These are phyloP conservation scores for Penicillium paradoxum DNA, from an alignment of 495 filamentous ascomycete genomes.

Conservation along the genomic window DNA sequence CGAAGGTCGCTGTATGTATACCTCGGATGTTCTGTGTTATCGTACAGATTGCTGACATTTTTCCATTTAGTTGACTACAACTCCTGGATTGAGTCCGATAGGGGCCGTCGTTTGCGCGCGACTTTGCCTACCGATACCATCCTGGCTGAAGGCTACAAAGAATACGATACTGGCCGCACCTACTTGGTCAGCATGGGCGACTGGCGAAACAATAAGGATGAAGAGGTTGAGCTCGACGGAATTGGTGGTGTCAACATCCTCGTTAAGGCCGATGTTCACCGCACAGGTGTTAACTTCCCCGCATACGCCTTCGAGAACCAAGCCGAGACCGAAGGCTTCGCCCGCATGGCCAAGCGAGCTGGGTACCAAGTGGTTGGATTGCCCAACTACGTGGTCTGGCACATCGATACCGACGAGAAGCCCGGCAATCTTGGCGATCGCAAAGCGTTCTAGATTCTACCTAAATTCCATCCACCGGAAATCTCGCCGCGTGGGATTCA, in stretches of 20 bases:
- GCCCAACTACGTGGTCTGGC: constrained; percentile 98
- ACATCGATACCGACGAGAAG: constrained; percentile 98
- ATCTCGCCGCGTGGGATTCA: constrained; percentile 10
- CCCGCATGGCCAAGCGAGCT: constrained; percentile 96
- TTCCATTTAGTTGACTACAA: constrained; percentile 82
- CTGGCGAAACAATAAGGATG: constrained; percentile 85
- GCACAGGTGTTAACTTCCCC: constrained; percentile 96
- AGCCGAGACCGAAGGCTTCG: constrained; percentile 97
- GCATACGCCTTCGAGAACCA: constrained; percentile 98
- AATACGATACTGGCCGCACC: constrained; percentile 82
- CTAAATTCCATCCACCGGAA: constrained; percentile 7
- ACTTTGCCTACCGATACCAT: constrained; percentile 73
- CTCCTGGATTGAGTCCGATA: constrained; percentile 93
- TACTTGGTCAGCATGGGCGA: constrained; percentile 87
- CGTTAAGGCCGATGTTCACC: constrained; percentile 95
- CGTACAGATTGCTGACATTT: constrained; percentile 8
- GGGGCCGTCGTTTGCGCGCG: constrained; percentile 65
- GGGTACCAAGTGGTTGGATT: constrained; percentile 89
- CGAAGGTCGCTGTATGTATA: constrained; percentile 81
- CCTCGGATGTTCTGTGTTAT: neutral
- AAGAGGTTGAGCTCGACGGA: constrained; percentile 86
- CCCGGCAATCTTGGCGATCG: constrained; percentile 62
- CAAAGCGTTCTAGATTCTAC: constrained; percentile 34
- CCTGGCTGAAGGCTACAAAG: constrained; percentile 89
- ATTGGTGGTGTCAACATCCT: constrained; percentile 97